Evolutionary conservation across 768 basidiomycete species (phyloP).

Genomic region (Suillus discolor): DNA sequence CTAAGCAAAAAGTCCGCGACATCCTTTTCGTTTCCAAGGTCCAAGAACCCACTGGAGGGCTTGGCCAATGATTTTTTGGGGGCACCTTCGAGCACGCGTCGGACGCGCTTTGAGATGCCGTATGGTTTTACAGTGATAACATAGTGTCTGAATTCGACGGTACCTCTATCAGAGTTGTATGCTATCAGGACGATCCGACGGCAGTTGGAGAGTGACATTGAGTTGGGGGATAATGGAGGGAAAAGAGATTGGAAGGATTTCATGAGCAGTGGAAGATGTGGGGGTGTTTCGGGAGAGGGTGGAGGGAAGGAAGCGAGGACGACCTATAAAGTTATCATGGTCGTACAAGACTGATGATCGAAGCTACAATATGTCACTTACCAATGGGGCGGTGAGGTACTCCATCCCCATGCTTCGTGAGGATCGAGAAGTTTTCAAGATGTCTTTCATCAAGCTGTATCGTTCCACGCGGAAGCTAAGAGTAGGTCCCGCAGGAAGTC

Average conservation of each 20-base stretch:
- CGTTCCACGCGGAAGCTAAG: conserved; percentile 91
- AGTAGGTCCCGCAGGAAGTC: conserved; percentile 89
- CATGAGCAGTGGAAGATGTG: conserved; percentile 88
- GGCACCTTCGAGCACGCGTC: conserved; percentile 76
- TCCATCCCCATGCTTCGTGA: conserved; percentile 82
- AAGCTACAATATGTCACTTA: conserved; percentile 39
- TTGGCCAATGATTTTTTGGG: conserved; percentile 30
- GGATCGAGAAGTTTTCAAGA: conserved; percentile 64
- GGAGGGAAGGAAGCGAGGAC: conserved; percentile 88
- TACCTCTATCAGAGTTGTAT: conserved; percentile 84
- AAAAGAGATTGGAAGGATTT: conserved; percentile 97
- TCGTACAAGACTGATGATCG: background rate
- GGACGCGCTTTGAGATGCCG: conserved; percentile 90
- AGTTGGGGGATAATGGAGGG: conserved; percentile 86
- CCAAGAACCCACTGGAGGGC: conserved; percentile 50
- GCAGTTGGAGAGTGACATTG: conserved; percentile 81
- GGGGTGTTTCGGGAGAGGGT: conserved; percentile 71
- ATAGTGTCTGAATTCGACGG: conserved; percentile 92
- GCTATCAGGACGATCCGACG: conserved; percentile 92
- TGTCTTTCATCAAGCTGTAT: conserved; percentile 89
- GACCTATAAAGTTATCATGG: conserved; percentile 52
- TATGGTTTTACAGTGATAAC: conserved; percentile 94
- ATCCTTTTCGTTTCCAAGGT: conserved; percentile 90
- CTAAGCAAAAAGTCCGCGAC: conserved; percentile 93
- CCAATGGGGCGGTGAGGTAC: conserved; percentile 90